Conservation (phyloP, 352 stramenopile genomes). For the Globisporangium spinosum region DNA sequence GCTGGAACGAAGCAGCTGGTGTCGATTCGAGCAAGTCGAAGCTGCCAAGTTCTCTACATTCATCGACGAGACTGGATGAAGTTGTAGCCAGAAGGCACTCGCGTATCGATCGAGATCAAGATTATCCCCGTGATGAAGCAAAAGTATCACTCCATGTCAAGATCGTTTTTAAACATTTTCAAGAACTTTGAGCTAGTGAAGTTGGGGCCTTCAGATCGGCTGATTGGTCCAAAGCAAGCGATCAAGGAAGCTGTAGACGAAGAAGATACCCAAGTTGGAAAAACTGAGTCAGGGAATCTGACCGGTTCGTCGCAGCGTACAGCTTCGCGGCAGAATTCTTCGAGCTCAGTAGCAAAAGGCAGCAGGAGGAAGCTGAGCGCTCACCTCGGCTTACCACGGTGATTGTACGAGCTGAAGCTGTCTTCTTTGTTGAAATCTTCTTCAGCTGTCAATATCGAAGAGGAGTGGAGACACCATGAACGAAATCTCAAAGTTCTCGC, state of each 20-base stretch:
- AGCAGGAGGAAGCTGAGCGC: conserved; percentile 7
- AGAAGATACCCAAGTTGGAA: neutral
- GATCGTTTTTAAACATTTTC: conserved; percentile 25
- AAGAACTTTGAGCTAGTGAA: conserved; percentile 28
- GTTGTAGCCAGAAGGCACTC: conserved; percentile 18
- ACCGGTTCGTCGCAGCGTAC: neutral
- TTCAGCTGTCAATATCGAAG: neutral
- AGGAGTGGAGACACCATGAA: conserved; percentile 13
- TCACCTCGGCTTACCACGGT: conserved; percentile 2
- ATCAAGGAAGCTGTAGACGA: neutral
- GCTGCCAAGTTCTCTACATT: conserved; percentile 20
- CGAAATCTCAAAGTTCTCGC: conserved; percentile 12
- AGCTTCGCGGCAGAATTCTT: neutral
- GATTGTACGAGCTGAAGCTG: neutral
- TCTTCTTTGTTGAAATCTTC: conserved; percentile 2
- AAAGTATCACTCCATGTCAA: conserved; percentile 20
- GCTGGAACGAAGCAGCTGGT: conserved; percentile 17
- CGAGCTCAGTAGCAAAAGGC: neutral
- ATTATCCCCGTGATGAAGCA: conserved; percentile 19
- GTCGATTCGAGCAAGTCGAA: conserved; percentile 19
- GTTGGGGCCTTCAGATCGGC: neutral
- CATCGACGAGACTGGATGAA: conserved; percentile 17
- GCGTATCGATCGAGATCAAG: conserved; percentile 22
- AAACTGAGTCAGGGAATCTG: neutral
- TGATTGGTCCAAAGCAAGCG: neutral